These are phyloP conservation scores for Pistacia atlantica DNA, from an alignment of 345 rosid species.

Conservation along the genomic window DNA sequence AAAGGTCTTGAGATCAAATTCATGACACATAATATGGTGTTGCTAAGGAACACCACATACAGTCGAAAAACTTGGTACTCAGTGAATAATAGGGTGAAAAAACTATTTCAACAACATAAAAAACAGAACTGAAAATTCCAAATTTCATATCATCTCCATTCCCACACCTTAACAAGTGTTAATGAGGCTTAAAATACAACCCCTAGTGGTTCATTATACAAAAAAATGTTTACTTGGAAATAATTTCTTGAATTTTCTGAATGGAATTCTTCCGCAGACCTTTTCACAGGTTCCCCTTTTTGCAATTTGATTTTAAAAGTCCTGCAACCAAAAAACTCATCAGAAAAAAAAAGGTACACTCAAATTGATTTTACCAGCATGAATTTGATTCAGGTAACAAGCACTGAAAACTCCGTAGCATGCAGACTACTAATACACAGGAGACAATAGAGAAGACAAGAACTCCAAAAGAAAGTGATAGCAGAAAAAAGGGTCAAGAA, in stretches of 20 bases:
- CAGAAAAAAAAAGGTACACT: background rate
- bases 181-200: slow-evolving; percentile 3
- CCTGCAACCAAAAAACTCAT: slow-evolving; percentile 6
- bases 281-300: no score
- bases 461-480: background rate
- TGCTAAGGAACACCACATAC: background rate
- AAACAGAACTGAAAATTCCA: background rate
- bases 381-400: background rate
- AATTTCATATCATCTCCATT: background rate
- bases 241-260: background rate
- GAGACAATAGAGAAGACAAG: background rate
- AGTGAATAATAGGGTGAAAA: background rate
- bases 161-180: slow-evolving; percentile 8
- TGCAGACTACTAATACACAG: background rate
- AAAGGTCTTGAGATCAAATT: background rate
- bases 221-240: background rate
- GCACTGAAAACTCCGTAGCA: background rate
- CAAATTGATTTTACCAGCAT: background rate
- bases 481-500: background rate
- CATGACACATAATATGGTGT: background rate
- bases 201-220: background rate
- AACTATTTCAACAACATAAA: background rate
- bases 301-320: background rate
- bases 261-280: slow-evolving; percentile 5
- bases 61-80: background rate